phyloP scores from a whole-genome alignment of 139 green algal genomes.

The Limnomonas spitsbergensis region DNA sequence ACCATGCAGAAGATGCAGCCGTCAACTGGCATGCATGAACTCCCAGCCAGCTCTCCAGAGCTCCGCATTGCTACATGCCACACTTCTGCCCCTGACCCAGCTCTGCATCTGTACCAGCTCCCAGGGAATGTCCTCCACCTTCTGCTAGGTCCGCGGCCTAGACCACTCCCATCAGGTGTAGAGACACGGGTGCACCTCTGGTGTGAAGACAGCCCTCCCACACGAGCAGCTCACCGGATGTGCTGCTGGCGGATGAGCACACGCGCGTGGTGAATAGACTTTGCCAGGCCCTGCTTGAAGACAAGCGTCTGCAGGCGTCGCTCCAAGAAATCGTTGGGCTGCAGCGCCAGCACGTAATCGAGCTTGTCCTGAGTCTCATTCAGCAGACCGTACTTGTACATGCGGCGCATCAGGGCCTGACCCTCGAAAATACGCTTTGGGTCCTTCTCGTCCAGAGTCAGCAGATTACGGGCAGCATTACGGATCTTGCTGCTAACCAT shows the following conservation, averaged over 20 bases:
- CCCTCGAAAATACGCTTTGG: conserved; percentile 96
- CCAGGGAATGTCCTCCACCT: too few relatives aligned
- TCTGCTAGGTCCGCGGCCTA: too few relatives aligned
- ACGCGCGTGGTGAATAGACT: conserved; percentile 98
- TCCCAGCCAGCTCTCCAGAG: too few relatives aligned
- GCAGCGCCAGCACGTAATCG: conserved; percentile 98
- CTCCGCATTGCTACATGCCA: too few relatives aligned
- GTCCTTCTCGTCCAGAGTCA: conserved; percentile 96
- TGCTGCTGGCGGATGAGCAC: conserved; percentile 98
- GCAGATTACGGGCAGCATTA: conserved; percentile 89
- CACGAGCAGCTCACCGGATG: conserved; percentile 73
- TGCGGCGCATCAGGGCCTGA: conserved; percentile 89
- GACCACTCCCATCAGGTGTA: too few relatives aligned
- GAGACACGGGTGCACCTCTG: too few relatives aligned
- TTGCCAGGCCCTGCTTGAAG: conserved; percentile 99
- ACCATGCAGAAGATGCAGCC: too few relatives aligned
- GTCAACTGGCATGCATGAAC: too few relatives aligned
- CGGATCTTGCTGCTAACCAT: conserved; percentile 85
- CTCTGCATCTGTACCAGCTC: too few relatives aligned
- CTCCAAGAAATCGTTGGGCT: conserved; percentile 87
- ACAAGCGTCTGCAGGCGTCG: conserved; percentile 94
- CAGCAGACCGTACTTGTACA: conserved; percentile 97
- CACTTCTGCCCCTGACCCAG: too few relatives aligned
- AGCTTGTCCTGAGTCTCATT: conserved; percentile 95
- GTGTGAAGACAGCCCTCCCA: too few relatives aligned